Evolutionary conservation across 495 filamentous ascomycete genomes (phyloP), one percentile per base, ranked within the genome.

Genomic region (Achaetomiella virescens): DNA sequence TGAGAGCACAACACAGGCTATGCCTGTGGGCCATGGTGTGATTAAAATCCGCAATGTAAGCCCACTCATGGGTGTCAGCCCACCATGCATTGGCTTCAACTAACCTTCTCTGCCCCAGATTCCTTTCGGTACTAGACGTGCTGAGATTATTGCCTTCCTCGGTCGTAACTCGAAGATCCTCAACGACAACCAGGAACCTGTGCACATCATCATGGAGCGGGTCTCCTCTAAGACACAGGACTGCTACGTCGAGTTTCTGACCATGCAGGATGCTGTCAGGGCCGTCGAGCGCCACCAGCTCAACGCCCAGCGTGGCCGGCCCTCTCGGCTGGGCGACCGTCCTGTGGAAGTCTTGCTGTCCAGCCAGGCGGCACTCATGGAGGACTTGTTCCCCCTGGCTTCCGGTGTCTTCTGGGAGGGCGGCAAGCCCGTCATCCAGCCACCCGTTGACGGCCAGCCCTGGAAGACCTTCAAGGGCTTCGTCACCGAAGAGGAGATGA

Each of bases 191-290:
- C 75, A 84, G 6, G 83, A 82, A 48, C 76, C 86, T 0, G 71
- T 91, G 10, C 89, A 93, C 61, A 89, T 93, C 57, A 87, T 90
- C 59, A 90, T 93, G 86, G 89, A 92, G 48, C 84, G 87, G 8
- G 73, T 81, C 0, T 88, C 85, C 1, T 79, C 80, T 45, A 92
- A 91, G 77, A 91, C 89, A 0, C 81, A 84, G 68, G 86, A 91
- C 48, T 85, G 80, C 54, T 93, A 75, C 58, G 81, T 88, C 29
- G 89, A 93, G 62, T 84, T 91, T 45, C 51, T 71, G 29, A 78
- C 73, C 6, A 53, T 70, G 0, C 55, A 70, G 0, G 83, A 85
- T 64, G 88, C 87, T 0, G 59, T 73, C 11, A 70, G 70, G 10
- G 72, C 79, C 0, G 73, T 83, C 6, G 72, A 79, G 27, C 75